Conservation (phyloP, 352 stramenopile species). For the Elongisporangium prolatum region DNA sequence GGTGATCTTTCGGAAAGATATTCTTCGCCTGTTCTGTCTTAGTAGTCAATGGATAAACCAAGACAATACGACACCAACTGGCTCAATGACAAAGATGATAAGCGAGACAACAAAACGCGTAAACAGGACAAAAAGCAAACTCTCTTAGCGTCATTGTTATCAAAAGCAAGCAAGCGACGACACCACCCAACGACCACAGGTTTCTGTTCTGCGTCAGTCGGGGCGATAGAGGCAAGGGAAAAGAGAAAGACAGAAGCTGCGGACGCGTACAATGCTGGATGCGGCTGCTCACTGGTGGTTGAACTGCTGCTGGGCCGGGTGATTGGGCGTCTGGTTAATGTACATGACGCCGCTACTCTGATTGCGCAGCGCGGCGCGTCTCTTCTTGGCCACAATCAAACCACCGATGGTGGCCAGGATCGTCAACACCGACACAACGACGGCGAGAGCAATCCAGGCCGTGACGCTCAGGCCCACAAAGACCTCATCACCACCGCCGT, state of each 20-base stretch:
- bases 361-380: conserved; percentile 39
- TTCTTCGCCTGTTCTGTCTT: neutral
- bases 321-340: conserved; percentile 16
- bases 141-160: neutral
- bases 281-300: neutral
- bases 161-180: neutral
- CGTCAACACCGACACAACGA: conserved; percentile 40
- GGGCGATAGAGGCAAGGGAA: neutral
- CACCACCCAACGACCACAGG: neutral
- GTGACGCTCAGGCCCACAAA: conserved; percentile 50
- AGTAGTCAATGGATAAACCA: neutral
- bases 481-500: conserved; percentile 57
- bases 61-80: neutral
- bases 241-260: neutral
- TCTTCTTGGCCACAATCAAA: conserved; percentile 37
- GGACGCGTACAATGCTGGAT: neutral
- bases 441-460: conserved; percentile 57
- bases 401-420: conserved; percentile 45
- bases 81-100: neutral
- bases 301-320: neutral
- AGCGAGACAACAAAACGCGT: neutral
- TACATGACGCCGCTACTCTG: conserved; percentile 36
- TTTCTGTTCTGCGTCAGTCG: neutral
- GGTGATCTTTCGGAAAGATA: neutral
- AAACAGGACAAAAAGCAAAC: neutral